These are phyloP conservation scores for Senna tora DNA, from an alignment of 306 rosid genomes.

Conservation along the genomic window DNA sequence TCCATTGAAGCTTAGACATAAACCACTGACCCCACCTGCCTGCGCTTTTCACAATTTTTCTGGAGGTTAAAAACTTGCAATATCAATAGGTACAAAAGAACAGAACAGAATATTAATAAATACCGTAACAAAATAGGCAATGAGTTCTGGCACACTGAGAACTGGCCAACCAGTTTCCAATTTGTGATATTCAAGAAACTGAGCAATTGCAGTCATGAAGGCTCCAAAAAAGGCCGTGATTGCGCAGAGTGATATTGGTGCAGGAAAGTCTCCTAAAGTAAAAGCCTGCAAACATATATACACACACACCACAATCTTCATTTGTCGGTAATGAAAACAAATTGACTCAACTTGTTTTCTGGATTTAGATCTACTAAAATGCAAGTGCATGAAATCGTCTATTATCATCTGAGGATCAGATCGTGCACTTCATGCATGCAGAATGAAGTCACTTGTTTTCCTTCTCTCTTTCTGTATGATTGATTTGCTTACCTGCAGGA, in stretches of 20 bases:
- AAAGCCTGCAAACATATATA: slow-evolving; percentile 52
- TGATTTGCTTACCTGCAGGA: slow-evolving; percentile 61
- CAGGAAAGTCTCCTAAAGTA: slow-evolving; percentile 72
- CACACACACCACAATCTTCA: neutral
- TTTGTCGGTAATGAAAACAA: neutral
- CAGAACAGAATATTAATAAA: slow-evolving; percentile 10
- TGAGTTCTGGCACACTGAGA: slow-evolving; percentile 45
- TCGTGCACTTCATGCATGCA: too few species aligned
- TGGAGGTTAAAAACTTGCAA: neutral
- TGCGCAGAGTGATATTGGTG: slow-evolving; percentile 75
- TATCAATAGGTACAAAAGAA: neutral
- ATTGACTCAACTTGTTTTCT: neutral
- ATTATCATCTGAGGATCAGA: too few species aligned
- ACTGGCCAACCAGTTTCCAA: slow-evolving; percentile 48
- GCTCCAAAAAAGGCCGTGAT: slow-evolving; percentile 70
- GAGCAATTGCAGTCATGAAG: slow-evolving; percentile 51
- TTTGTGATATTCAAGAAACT: slow-evolving; percentile 44
- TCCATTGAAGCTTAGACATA: slow-evolving; percentile 66
- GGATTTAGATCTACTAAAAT: too few species aligned
- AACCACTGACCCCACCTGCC: slow-evolving; percentile 78
- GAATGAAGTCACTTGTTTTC: neutral
- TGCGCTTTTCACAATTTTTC: slow-evolving; percentile 31
- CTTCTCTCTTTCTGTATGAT: too few species aligned
- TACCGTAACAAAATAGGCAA: slow-evolving; percentile 64
- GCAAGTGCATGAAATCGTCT: too few species aligned